Evolutionary conservation across 352 stramenopile genomes (phyloP), one percentile per base, ranked within the genome.

Genomic region (Hyaloperonospora brassicae): DNA sequence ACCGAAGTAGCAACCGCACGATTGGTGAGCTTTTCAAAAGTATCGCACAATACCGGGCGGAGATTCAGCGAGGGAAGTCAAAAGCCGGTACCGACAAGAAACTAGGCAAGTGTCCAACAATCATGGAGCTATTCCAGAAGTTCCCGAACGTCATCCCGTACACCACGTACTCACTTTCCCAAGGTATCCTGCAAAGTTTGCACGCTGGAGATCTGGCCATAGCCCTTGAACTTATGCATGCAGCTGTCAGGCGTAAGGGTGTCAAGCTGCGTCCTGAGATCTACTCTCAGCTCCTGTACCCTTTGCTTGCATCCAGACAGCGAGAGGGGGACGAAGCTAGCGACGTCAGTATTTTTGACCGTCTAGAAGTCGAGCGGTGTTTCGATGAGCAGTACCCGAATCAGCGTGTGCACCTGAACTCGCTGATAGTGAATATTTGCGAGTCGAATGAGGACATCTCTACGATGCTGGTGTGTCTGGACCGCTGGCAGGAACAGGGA

Each of bases 381-480:
- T 89, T 73, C 46, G 72, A 89, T 44, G 55, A 38, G 14, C 70
- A 80, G 50, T 62, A 89, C 45, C 65, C 64, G 14, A 48, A 55
- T 5, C 23, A 74, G 42, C 72, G 72, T 40, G 49, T 52, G 14
- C 42, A 65, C 12, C 45, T 89, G 31, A 81, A 84, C 49, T 61
- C 78, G 10, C 64, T 86, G 38, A 57, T 89, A 17, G 42, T 89
- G n/a, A 85, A 87, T 44, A 62, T 86, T 21, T 89, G 78, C 40
- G 72, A 84, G 39, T 77, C 73, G 1, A 83, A 81, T 45, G 60
- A 83, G 31, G 76, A 89, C 24, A 54, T 89, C 21, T 67, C 62
- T 23, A 84, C 76, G 2, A 70, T 82, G 68, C 41, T 89, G 2
- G 64, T 73, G 34, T 80, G 73, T 30, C 50, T 89, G 17, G 73